phyloP scores from a whole-genome alignment of 306 rosid species.

The Vicia faba region DNA sequence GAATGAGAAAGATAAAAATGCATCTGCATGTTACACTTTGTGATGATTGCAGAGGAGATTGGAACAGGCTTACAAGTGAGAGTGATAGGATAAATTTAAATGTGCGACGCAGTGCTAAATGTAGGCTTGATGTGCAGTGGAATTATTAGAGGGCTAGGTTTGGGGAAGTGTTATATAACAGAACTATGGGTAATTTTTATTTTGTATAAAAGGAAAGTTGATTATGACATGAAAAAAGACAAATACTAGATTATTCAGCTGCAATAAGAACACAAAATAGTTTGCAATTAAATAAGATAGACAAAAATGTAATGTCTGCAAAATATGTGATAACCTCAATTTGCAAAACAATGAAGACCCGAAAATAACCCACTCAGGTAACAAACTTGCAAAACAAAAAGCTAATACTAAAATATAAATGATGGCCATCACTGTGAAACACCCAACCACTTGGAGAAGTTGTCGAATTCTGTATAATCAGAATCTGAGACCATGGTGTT shows the following conservation, averaged over 20 bases:
- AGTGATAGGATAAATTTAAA: too few species aligned
- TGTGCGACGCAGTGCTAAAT: too few species aligned
- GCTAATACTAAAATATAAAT: neutral
- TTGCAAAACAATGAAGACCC: neutral
- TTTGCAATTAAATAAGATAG: neutral
- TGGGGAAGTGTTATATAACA: too few species aligned
- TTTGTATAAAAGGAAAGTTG: neutral
- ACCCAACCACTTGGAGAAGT: slow-evolving; percentile 82
- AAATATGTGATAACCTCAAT: neutral
- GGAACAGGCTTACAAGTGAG: too few species aligned
- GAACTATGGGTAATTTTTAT: too few species aligned
- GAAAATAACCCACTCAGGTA: neutral
- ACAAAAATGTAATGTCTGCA: slow-evolving; percentile 3
- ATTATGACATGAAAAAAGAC: neutral
- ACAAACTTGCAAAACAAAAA: neutral
- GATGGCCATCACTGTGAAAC: slow-evolving; percentile 14
- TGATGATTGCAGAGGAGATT: too few species aligned
- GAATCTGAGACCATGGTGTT: slow-evolving; percentile 84
- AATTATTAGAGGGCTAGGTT: too few species aligned
- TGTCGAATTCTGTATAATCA: slow-evolving; percentile 78
- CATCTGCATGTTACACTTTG: too few species aligned
- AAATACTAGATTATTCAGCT: neutral
- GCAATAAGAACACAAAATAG: neutral
- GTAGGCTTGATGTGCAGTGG: too few species aligned
- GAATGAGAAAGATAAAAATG: too few species aligned